phyloP scores from a whole-genome alignment of 2,329 filamentous ascomycete genomes.

The Arthrobotrys conoides region DNA sequence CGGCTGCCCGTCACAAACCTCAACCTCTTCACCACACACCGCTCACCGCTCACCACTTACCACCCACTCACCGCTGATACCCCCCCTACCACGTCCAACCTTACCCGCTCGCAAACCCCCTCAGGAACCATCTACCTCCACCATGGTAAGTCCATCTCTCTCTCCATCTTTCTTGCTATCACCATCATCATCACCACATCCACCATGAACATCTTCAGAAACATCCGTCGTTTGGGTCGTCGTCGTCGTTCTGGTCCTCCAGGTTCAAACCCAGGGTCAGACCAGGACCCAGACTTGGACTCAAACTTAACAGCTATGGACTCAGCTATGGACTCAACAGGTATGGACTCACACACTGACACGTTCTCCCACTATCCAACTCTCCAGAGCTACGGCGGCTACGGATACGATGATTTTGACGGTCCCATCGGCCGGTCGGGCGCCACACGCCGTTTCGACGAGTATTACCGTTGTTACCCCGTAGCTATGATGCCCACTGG shows the following conservation, averaged over 20 bases:
- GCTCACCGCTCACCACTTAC: too few species aligned
- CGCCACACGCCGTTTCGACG: slow-evolving; percentile 86
- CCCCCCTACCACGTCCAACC: neutral
- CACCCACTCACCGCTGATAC: neutral
- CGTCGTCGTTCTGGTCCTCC: neutral
- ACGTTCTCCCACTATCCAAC: slow-evolving; percentile 66
- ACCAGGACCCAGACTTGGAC: neutral
- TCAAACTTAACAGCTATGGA: neutral
- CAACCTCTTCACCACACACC: neutral
- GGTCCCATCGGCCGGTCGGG: slow-evolving; percentile 40
- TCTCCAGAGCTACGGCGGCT: slow-evolving; percentile 66
- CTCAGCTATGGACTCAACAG: neutral
- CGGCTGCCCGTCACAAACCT: neutral
- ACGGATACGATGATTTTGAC: slow-evolving; percentile 66
- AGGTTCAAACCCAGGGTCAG: neutral
- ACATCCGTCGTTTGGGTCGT: neutral
- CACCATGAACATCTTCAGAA: slow-evolving; percentile 5
- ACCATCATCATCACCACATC: neutral
- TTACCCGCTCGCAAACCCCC: neutral
- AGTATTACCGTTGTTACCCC: slow-evolving; percentile 98
- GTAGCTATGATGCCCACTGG: slow-evolving; percentile 93
- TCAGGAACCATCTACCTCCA: slow-evolving; percentile 9
- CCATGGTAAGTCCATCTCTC: slow-evolving; percentile 12
- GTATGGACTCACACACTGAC: slow-evolving; percentile 11
- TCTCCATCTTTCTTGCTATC: neutral